Evolutionary conservation across 116 monocot genomes (phyloP).

Genomic region (Papilionanthe hybrid): DNA sequence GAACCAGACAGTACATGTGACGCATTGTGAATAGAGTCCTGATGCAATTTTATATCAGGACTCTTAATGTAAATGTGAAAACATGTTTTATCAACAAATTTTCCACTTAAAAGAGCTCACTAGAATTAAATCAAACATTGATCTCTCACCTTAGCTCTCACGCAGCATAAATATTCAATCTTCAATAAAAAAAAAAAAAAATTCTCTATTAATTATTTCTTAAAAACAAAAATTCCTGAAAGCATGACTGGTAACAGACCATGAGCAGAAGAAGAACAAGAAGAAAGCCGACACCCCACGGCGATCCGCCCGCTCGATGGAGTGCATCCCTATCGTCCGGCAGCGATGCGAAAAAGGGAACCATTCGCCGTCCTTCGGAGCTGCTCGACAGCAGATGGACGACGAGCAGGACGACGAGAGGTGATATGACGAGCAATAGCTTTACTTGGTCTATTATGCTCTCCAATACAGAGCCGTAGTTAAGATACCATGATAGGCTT

Average conservation of each 20-base stretch:
- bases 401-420: constrained; percentile 49
- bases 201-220: no score
- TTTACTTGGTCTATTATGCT: constrained; percentile 43
- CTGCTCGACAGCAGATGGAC: constrained; percentile 35
- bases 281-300: constrained; percentile 37
- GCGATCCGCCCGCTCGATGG: constrained; percentile 31
- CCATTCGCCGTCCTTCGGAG: constrained; percentile 13
- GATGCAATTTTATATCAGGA: no score
- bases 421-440: constrained; percentile 42
- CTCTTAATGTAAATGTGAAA: no score
- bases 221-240: constrained; percentile 10
- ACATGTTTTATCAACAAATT: no score
- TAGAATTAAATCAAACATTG: no score
- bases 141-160: no score
- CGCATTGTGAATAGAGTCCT: no score
- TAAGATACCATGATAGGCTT: constrained; percentile 55
- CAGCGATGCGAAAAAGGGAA: constrained; percentile 20
- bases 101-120: no score
- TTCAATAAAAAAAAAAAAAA: no score
- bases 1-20: no score
- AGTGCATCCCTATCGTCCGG: constrained; percentile 37
- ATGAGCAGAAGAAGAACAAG: constrained; percentile 34
- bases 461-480: constrained; percentile 58
- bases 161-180: no score
- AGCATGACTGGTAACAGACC: constrained; percentile 33